phyloP scores from a whole-genome alignment of 305 asterid genomes.

The Petunia hybrid region DNA sequence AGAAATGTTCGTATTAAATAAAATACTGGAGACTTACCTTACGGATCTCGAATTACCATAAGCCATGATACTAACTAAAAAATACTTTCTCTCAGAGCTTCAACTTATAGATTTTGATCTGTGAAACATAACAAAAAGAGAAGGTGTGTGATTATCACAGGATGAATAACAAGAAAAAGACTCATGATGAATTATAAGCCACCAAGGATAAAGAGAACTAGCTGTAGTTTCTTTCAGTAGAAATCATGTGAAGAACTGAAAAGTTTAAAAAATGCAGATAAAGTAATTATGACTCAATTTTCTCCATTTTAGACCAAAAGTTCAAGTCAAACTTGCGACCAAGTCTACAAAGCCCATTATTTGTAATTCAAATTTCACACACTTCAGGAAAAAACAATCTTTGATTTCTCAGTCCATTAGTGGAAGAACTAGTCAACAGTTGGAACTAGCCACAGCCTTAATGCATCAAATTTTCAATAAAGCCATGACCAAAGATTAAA shows the following conservation, averaged over 20 bases:
- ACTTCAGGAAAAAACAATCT: slow-evolving; percentile 31
- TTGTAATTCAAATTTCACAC: slow-evolving; percentile 41
- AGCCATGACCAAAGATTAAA: neutral
- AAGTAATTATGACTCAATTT: slow-evolving; percentile 35
- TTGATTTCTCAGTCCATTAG: slow-evolving; percentile 37
- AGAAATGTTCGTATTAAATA: neutral
- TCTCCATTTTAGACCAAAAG: slow-evolving; percentile 43
- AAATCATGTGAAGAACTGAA: slow-evolving; percentile 68
- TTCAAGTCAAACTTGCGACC: slow-evolving; percentile 76
- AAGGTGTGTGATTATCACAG: slow-evolving; percentile 29
- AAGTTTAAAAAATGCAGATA: slow-evolving; percentile 40
- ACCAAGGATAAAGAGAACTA: slow-evolving; percentile 43
- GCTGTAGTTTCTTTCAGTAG: slow-evolving; percentile 47
- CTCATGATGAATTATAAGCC: slow-evolving; percentile 45
- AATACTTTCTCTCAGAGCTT: slow-evolving; percentile 32
- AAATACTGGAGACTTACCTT: slow-evolving; percentile 51
- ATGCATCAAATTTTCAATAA: neutral
- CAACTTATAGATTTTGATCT: slow-evolving; percentile 43
- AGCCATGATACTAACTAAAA: slow-evolving; percentile 55
- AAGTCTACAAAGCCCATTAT: slow-evolving; percentile 41
- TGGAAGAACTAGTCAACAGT: slow-evolving; percentile 50
- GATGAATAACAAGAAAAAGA: slow-evolving; percentile 46
- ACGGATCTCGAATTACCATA: slow-evolving; percentile 69
- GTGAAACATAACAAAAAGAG: slow-evolving; percentile 37
- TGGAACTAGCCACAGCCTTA: neutral